Conservation (phyloP, 495 filamentous ascomycete species). For the Sordaria brevicollis region DNA sequence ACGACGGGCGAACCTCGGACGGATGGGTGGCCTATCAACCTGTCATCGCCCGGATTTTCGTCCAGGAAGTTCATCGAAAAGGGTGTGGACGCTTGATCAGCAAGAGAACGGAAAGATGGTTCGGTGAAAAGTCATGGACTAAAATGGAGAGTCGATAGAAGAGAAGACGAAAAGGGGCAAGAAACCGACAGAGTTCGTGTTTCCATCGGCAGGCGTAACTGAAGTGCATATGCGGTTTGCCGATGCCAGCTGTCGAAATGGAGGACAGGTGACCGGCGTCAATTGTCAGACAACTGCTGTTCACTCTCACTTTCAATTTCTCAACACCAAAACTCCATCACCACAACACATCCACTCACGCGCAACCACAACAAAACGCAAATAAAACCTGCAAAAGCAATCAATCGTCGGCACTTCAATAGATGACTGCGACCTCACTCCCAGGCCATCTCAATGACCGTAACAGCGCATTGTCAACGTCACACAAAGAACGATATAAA, state of each 20-base stretch:
- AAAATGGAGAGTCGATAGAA: neutral
- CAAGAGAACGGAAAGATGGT: neutral
- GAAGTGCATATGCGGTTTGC: neutral
- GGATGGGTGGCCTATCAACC: neutral
- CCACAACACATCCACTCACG: neutral
- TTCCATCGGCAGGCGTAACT: neutral
- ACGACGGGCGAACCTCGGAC: neutral
- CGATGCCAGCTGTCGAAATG: neutral
- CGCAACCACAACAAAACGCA: neutral
- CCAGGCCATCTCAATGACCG: neutral
- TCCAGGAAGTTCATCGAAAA: neutral
- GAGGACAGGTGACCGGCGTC: neutral
- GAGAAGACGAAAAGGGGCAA: neutral
- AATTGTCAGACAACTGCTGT: neutral
- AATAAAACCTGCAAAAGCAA: neutral
- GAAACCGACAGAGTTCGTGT: neutral
- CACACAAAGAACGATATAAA: neutral
- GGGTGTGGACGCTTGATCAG: neutral
- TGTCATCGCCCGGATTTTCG: neutral
- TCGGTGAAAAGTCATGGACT: neutral
- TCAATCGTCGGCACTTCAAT: neutral
- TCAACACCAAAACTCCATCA: neutral
- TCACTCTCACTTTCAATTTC: neutral
- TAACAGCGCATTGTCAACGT: neutral
- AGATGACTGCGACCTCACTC: neutral